These are phyloP conservation scores for Hevea brasiliensis DNA, from an alignment of 345 rosid species.

Conservation along the genomic window DNA sequence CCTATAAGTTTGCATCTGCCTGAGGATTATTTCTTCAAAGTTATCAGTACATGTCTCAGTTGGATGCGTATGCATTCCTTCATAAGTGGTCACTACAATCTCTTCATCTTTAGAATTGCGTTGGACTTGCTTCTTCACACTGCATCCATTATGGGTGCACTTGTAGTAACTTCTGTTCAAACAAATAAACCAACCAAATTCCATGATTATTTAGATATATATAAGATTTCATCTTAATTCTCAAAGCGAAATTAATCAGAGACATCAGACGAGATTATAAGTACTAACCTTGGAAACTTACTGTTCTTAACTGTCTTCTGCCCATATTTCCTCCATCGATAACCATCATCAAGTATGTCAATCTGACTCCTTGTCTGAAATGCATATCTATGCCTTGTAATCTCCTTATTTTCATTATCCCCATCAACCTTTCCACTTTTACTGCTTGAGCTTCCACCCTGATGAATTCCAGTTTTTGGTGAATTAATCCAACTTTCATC, in stretches of 20 bases:
- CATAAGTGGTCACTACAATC: slow-evolving; percentile 50
- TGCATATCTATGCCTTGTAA: slow-evolving; percentile 41
- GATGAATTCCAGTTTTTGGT: neutral
- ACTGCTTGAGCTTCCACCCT: slow-evolving; percentile 18
- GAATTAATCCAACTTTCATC: neutral
- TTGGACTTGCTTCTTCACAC: slow-evolving; percentile 55
- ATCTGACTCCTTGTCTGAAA: slow-evolving; percentile 48
- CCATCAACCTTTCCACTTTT: slow-evolving; percentile 5
- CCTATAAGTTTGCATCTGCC: neutral
- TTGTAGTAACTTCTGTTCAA: slow-evolving; percentile 48
- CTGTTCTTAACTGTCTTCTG: slow-evolving; percentile 43
- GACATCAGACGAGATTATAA: neutral
- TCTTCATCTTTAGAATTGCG: slow-evolving; percentile 42
- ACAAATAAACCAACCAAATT: neutral
- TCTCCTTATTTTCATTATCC: slow-evolving; percentile 16
- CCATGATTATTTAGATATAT: no score
- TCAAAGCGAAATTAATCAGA: no score
- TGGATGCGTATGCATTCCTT: slow-evolving; percentile 45
- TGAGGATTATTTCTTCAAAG: slow-evolving; percentile 31
- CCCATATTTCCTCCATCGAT: slow-evolving; percentile 56
- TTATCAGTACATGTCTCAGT: slow-evolving; percentile 29
- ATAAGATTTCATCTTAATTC: no score
- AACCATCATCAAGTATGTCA: slow-evolving; percentile 54
- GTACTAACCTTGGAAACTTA: slow-evolving; percentile 44
- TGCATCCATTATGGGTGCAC: slow-evolving; percentile 46